phyloP scores from a whole-genome alignment of 2,329 filamentous ascomycete species.

The Sphaceloma murrayae region DNA sequence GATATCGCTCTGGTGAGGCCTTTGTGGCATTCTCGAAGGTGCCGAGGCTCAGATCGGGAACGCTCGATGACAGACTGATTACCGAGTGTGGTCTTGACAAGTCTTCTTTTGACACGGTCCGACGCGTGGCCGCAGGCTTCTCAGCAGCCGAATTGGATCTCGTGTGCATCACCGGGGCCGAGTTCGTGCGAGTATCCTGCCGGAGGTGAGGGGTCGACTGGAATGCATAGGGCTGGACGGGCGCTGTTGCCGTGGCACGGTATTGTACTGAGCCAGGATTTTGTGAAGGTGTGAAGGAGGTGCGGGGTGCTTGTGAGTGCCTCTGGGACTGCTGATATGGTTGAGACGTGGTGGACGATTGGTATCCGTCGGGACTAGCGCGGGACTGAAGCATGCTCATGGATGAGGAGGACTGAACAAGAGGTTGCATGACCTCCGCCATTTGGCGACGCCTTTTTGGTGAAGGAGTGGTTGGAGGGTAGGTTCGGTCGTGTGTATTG shows the following conservation, averaged over 20 bases:
- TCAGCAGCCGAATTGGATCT: conserved; percentile 45
- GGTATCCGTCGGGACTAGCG: conserved; percentile 3
- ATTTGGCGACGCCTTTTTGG: conserved; percentile 21
- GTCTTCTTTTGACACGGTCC: conserved; percentile 26
- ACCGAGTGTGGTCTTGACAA: conserved; percentile 28
- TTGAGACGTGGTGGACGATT: conserved; percentile 1
- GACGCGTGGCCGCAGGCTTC: conserved; percentile 24
- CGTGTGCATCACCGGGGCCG: conserved; percentile 38
- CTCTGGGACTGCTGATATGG: conserved; percentile 14
- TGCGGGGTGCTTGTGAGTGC: conserved; percentile 19
- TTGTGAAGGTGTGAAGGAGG: conserved; percentile 10
- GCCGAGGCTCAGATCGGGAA: conserved; percentile 47
- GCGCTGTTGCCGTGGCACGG: conserved; percentile 34
- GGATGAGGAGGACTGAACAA: conserved; percentile 37
- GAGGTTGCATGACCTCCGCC: conserved; percentile 40
- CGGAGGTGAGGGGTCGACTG: conserved; percentile 46
- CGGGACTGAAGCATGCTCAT: conserved; percentile 42
- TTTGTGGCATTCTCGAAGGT: conserved; percentile 52
- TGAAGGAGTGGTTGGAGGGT: conserved; percentile 4
- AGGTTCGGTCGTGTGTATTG: not conserved
- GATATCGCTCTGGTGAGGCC: conserved; percentile 72
- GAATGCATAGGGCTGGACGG: conserved; percentile 43
- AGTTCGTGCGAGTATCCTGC: conserved; percentile 44
- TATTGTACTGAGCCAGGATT: conserved; percentile 25
- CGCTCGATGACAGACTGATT: conserved; percentile 42